Evolutionary conservation across 2,329 filamentous ascomycete genomes (phyloP).

Genomic region (Coniella lustricola): DNA sequence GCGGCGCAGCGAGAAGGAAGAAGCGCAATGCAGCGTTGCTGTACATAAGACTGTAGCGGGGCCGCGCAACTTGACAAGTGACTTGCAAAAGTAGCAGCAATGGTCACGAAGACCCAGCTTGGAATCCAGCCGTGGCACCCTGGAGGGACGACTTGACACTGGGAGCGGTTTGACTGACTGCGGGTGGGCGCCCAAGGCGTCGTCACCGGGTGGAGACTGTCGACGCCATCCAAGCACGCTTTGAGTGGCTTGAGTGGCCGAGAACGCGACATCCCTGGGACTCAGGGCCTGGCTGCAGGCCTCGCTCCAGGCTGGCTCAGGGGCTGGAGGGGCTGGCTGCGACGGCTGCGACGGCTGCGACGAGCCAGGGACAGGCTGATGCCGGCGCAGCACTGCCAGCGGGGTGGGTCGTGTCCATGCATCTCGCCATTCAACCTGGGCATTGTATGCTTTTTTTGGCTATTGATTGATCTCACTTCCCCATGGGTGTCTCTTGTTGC

Average conservation of each 20-base stretch:
- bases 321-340: background rate
- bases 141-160: background rate
- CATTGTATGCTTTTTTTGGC: background rate
- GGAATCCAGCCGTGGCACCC: no score
- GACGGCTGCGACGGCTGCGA: no score
- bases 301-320: no score
- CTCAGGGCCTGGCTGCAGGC: background rate
- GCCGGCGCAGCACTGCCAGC: background rate
- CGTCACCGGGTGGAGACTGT: conserved; percentile 2
- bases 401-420: background rate
- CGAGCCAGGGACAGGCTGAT: no score
- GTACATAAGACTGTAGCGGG: no score
- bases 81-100: no score
- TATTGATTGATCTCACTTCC: background rate
- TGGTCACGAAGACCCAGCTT: no score
- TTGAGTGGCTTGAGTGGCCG: background rate
- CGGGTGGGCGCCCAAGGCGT: no score
- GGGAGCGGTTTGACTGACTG: no score
- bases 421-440: background rate
- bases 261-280: background rate
- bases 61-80: no score
- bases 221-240: background rate
- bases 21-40: no score
- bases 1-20: background rate
- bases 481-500: background rate